Base-by-base conservation (phyloP, 352 stramenopile genomes). In the Globisporangium parvum region DNA sequence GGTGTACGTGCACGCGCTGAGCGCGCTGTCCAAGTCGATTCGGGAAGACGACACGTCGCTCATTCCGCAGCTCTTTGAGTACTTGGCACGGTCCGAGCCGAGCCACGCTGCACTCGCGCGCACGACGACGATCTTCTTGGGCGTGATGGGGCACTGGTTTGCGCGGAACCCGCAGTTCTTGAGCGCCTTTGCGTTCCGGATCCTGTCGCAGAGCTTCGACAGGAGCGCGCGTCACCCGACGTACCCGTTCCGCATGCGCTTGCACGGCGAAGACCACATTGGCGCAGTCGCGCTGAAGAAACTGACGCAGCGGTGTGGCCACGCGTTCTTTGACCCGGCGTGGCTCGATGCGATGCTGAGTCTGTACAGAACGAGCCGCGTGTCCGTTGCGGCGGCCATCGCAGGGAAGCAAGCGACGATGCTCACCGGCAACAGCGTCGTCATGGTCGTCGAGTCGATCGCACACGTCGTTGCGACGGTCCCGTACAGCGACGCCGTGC, bases 1-100 rank as follows among this genome's bases (percentile, higher is more conserved):
- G 65, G 82, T 92, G n/a, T 91, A 89, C 54, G 80, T 92, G 9
- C 82, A 92, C 28, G 80, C 82, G 37, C 67, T 92, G 42, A 92
- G 80, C 63, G 82, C 82, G 20, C 45, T 92, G 45, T 89, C 82
- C 51, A 92, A 91, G 71, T 92, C 78, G 23, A 75, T 92, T 53
- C 74, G 80, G 14, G 74, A 90, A 49, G 82, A 85, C 59, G 82
- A 92, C 52, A 80, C 78, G n/a, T 87, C 63, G 53, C 63, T 91
- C 20, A 65, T 92, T 37, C 82, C 82, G 14, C 77, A 70, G 53
- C 63, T 92, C 17, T 92, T 92, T 50, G 77, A 88, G 41, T 77
- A 63, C 51, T 80, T 92, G 67, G 84, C 82, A 33, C 71, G 77
- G 11, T 78, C 87, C 26, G 67, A 87, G 48, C 77, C 79, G 12